Evolutionary conservation across 768 basidiomycete genomes (phyloP).

Genomic region (Cystobasidium ongulense): DNA sequence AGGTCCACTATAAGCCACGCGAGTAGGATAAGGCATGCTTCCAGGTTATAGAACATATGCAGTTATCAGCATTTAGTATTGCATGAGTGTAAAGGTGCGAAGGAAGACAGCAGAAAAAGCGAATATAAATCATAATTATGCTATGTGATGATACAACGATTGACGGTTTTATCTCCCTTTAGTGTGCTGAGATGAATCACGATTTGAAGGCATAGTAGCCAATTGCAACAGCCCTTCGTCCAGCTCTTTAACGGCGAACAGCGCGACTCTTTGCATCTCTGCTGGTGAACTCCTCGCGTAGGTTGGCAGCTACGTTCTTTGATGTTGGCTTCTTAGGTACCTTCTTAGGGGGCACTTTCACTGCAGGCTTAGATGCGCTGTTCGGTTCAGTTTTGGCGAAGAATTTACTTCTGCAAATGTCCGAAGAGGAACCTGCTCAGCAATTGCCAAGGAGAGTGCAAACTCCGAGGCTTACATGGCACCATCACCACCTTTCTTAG

Average conservation of each 20-base stretch:
- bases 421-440: no score
- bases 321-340: background rate
- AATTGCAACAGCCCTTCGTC: no score
- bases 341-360: background rate
- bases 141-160: no score
- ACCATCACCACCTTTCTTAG: background rate
- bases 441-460: background rate
- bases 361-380: background rate
- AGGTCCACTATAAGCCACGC: constrained; percentile 55
- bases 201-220: no score
- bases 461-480: background rate
- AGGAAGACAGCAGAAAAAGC: background rate
- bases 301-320: background rate
- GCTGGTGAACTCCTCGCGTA: background rate
- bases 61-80: background rate
- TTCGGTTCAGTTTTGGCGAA: background rate
- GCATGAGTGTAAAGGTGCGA: background rate
- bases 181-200: no score
- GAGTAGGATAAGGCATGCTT: background rate
- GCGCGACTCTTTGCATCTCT: background rate
- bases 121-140: background rate
- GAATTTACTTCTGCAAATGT: background rate
- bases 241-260: background rate
- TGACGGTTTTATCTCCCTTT: no score
- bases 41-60: background rate